Evolutionary conservation across 2,329 filamentous ascomycete species (phyloP), one percentile per base, ranked within the genome.

Genomic region (Neurospora crassa): DNA sequence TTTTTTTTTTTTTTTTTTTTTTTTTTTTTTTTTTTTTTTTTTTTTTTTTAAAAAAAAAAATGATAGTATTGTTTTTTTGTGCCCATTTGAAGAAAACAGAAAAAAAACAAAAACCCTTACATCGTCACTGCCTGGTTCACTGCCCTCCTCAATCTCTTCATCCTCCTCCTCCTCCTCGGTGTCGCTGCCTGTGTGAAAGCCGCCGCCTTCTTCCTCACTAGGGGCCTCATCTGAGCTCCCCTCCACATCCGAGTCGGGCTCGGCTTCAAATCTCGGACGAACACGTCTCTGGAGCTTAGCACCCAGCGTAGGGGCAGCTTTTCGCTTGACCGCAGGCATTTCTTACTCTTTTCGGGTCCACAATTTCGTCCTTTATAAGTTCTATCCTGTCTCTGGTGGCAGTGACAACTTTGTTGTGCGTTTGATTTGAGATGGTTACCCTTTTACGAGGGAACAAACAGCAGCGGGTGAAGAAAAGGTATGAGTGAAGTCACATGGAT

Each of bases 231-330:
- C 73, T 37, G 68, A 69, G 68, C 40, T 67, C 7, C 71, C 70
- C 6, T 72, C 74, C 20, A 74, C 40, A 34, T 77, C 76, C 6
- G 75, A 76, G 45, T 76, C 75, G 2, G 74, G 76, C 68, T 77
- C 76, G 11, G 75, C 73, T 68, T 77, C 76, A 68, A 74, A 73
- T 68, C 76, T 72, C 0, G 75, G 75, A 7, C 72, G 72, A 14
- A 77, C 76, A 59, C 76, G 70, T 37, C 76, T 71, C 42, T 77
- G 70, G 18, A 77, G 69, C 16, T 75, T 63, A 37, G 53, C 53
- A 34, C 53, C 53, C 24, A 63, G 29, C 14, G 53, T 63, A 10
- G 53, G 53, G 53, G 53, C 14, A 5, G 53, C 53, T 63, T 63
- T 63, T 8, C 53, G 73, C 42, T 69, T 71, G 20, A 69, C 42